Base-by-base conservation (phyloP, 106 monocot genomes). In the Acorus calamus region DNA sequence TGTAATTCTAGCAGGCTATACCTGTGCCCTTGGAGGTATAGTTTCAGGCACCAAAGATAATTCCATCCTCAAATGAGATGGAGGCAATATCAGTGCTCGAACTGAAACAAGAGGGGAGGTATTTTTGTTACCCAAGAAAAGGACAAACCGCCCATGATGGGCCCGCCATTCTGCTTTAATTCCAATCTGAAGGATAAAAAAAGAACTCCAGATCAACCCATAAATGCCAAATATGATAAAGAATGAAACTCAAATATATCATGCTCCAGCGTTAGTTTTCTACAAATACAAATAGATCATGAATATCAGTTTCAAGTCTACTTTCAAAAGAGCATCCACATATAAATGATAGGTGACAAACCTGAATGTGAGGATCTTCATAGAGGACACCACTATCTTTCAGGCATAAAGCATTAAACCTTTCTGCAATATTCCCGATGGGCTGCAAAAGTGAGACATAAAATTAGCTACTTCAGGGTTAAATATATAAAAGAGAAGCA, bases 1-100 rank as follows among this genome's bases (percentile, higher is more conserved):
- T 14, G 4, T 50, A 59, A 14, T 47, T 12, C 0, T 0, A 47
- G 49, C 28, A 57, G 3, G 43, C 47, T 65, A 6, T 11, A 98
- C 96, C 85, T 98, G 96, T 66, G 96, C 91, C 77, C 96, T 87
- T 74, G 96, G 96, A 79, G 96, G 96, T 79, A 98, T 92, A 42
- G 85, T 98, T 6, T 98, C 96, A 66, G 96, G 96, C 14, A 92
- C 78, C 52, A 80, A 48, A 4, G 87, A 87, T 7, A 88, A 80
- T 66, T 98, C 91, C 69, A 87, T 72, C 49, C 79, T 92, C 42
- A 98, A 69, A 70, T 98, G 91, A 7, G 83, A 65, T 44, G 96
- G 96, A 44, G 96, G 96, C 48, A 98, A 77, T 67, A 98, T 85
- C 11, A 77, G 48, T 60, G 83, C 88, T 56, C 59, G 67, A 46